phyloP scores from a whole-genome alignment of 208 protist genomes.

The Leishmania aethiopica region DNA sequence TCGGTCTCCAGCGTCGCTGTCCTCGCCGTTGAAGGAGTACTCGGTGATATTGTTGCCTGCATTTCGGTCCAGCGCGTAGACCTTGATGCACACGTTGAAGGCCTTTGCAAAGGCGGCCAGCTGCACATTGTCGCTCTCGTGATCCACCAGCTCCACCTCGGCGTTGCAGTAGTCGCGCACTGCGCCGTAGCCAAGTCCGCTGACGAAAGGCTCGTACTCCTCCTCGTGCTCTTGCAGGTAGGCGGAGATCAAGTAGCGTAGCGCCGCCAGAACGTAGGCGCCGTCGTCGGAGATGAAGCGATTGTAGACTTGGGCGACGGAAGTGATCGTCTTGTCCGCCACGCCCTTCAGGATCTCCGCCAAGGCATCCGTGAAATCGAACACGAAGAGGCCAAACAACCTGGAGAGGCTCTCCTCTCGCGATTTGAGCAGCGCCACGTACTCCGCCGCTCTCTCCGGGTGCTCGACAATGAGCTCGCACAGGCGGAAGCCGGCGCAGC shows the following conservation, averaged over 20 bases:
- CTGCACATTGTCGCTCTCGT: constrained; percentile 86
- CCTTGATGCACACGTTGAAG: constrained; percentile 49
- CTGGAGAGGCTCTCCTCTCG: constrained; percentile 32
- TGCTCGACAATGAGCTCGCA: constrained; percentile 40
- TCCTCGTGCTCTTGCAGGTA: constrained; percentile 61
- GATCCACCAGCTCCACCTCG: constrained; percentile 79
- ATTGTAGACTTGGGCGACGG: constrained; percentile 24
- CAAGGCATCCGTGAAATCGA: constrained; percentile 74
- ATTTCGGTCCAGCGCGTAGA: constrained; percentile 70
- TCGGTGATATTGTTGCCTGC: constrained; percentile 36
- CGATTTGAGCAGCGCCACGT: constrained; percentile 17
- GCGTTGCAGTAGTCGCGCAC: constrained; percentile 67
- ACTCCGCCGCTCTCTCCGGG: constrained; percentile 20
- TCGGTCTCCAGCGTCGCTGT: neutral
- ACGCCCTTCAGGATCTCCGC: constrained; percentile 39
- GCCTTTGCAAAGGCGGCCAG: constrained; percentile 68
- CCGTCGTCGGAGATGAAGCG: constrained; percentile 36
- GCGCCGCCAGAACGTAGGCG: constrained; percentile 68
- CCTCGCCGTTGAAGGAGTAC: constrained; percentile 27
- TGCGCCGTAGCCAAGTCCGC: constrained; percentile 59
- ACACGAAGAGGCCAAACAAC: constrained; percentile 71
- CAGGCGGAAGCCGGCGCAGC: constrained; percentile 68
- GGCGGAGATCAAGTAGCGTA: constrained; percentile 77
- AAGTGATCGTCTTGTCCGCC: constrained; percentile 22
- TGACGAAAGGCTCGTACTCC: constrained; percentile 78